These are phyloP conservation scores for Amorphotheca resinae DNA, from an alignment of 495 filamentous ascomycete species.

Conservation along the genomic window DNA sequence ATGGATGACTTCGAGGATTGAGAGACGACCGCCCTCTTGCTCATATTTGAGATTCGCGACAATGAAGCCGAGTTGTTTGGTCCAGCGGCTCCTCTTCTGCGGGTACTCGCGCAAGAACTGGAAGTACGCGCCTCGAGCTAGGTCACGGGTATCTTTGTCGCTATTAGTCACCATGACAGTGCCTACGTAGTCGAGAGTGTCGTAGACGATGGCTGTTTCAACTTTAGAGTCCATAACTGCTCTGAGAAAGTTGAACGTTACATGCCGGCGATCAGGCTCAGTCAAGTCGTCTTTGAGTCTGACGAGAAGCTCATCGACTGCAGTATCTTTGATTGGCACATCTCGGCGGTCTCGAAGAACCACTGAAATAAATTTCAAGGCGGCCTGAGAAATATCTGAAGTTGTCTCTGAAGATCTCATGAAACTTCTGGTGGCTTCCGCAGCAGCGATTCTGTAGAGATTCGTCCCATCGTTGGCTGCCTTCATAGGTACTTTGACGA, in stretches of 20 bases:
- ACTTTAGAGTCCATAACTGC: constrained; percentile 75
- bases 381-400: constrained; percentile 69
- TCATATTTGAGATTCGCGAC: constrained; percentile 85
- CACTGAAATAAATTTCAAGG: constrained; percentile 74
- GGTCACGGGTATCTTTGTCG: constrained; percentile 68
- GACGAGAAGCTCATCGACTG: constrained; percentile 72
- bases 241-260: constrained; percentile 86
- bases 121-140: constrained; percentile 80
- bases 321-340: constrained; percentile 62
- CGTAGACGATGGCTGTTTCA: constrained; percentile 78
- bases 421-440: constrained; percentile 62
- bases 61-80: constrained; percentile 80
- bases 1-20: constrained; percentile 81
- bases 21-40: constrained; percentile 73
- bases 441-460: constrained; percentile 72
- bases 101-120: constrained; percentile 93
- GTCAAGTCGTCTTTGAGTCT: constrained; percentile 82
- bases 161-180: constrained; percentile 96
- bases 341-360: constrained; percentile 70
- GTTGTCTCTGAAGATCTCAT: constrained; percentile 53
- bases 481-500: constrained; percentile 72
- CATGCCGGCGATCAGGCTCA: constrained; percentile 78
- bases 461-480: constrained; percentile 28
- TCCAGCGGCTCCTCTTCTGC: constrained; percentile 73
- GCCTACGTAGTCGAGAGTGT: constrained; percentile 75